Evolutionary conservation across 495 filamentous ascomycete genomes (phyloP), one percentile per base, ranked within the genome.

Genomic region (Penicillium cinerascens): DNA sequence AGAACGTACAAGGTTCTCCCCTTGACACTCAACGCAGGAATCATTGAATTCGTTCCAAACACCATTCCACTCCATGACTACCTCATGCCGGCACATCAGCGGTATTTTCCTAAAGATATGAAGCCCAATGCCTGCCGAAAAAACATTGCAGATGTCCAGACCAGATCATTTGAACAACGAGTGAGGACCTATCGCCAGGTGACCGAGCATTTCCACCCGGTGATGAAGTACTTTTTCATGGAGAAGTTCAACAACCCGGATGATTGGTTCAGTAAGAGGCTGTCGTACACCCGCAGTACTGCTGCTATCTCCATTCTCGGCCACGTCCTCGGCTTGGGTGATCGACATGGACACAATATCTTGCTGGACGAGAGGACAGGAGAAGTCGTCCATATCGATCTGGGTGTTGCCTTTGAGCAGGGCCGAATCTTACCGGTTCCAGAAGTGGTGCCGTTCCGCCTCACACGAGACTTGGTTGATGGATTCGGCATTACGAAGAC

Each of bases 151-250:
- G 82, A 85, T 21, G 90, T 81, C 2, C 84, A 89, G 58, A 77
- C 74, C 5, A 82, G 86, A 52, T 78, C 83, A 1, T 72, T 80
- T 26, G 87, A 91, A 20, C 69, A 76, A n/a, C 81, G 92, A 13
- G 75, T 95, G n/a, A 69, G 81, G 47, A 80, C 78, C 11, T 99
- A 83, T 65, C 83, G 85, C 17, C 82, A 82, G 50, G 84, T 92
- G 35, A 86, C 80, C 7, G 84, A 91, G 2, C 78, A 81, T 29
- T 97, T 96, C 69, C 85, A 89, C 39, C 95, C 95, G 0, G 92
- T 97, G n/a, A 85, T 97, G 84, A 83, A 85, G 29, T 95, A 91
- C 65, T 99, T 97, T 76, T 96, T 97, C 70, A 88, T 96, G 78
- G 92, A 99, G 65, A 85, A 85, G 40, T 99, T 96, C 66, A 79